Evolutionary conservation across 2,329 filamentous ascomycete species (phyloP).

Genomic region (Ascochyta fabae): DNA sequence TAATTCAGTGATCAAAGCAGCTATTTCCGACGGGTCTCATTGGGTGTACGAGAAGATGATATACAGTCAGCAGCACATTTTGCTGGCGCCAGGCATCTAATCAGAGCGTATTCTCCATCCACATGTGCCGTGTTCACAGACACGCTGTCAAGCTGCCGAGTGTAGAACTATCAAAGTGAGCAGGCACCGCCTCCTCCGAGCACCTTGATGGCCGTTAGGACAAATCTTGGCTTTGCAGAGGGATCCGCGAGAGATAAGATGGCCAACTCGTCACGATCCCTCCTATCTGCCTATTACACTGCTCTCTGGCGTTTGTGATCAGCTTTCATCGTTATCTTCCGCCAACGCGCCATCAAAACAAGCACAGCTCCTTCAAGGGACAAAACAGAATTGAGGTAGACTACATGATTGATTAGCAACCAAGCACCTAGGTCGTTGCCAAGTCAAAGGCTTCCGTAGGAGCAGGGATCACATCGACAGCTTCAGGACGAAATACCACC

Average conservation of each 20-base stretch:
- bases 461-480: neutral
- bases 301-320: neutral
- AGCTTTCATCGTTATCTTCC: neutral
- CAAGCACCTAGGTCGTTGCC: conserved; percentile 3
- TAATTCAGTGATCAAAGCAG: too few species aligned
- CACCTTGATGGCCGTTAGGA: conserved; percentile 1
- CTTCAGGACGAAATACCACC: neutral
- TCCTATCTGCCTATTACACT: neutral
- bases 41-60: too few species aligned
- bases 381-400: neutral
- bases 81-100: too few species aligned
- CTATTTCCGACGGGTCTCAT: too few species aligned
- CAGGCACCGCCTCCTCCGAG: neutral
- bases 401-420: neutral
- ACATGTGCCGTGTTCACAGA: too few species aligned
- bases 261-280: neutral
- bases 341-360: too few species aligned
- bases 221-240: neutral
- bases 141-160: neutral
- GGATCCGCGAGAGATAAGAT: neutral
- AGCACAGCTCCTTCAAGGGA: too few species aligned
- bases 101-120: too few species aligned
- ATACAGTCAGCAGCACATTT: too few species aligned
- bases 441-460: neutral
- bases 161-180: neutral